Evolutionary conservation across 768 basidiomycete genomes (phyloP).

Genomic region (Suillus alpinus): DNA sequence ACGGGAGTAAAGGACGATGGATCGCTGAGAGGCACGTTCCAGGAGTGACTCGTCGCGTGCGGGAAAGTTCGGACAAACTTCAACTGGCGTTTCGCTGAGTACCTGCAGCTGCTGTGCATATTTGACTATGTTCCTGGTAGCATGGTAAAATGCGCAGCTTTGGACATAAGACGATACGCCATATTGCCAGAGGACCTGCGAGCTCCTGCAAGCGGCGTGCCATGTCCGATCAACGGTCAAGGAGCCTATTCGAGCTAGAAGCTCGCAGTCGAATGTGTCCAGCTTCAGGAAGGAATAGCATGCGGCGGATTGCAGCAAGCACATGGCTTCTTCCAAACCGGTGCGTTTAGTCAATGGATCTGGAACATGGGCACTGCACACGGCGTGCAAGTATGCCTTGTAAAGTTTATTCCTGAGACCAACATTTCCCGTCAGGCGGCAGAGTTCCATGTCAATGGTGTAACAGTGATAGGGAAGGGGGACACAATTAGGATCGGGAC

Average conservation of each 20-base stretch:
- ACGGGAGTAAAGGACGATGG: conserved; percentile 12
- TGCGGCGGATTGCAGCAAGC: conserved; percentile 32
- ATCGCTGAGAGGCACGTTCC: conserved; percentile 12
- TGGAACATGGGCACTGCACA: conserved; percentile 29
- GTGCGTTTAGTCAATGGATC: conserved; percentile 43
- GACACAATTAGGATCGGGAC: background rate
- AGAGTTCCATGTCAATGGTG: conserved; percentile 21
- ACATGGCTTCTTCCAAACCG: conserved; percentile 40
- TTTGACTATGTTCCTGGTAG: conserved; percentile 9
- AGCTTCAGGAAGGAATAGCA: conserved; percentile 38
- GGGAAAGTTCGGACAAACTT: conserved; percentile 14
- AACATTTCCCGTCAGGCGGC: conserved; percentile 21
- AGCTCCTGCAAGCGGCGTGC: conserved; percentile 31
- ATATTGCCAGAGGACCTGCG: conserved; percentile 35
- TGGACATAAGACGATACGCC: conserved; percentile 25
- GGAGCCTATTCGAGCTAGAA: conserved; percentile 30
- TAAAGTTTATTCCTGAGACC: conserved; percentile 25
- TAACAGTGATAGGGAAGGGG: conserved; percentile 20
- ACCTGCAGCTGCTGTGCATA: conserved; percentile 6
- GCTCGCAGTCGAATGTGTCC: conserved; percentile 18
- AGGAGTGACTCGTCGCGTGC: conserved; percentile 13
- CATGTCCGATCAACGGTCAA: conserved; percentile 33
- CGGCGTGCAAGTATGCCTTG: conserved; percentile 39
- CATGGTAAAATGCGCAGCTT: conserved; percentile 22
- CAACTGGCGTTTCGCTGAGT: conserved; percentile 1